A percentile compares a stretch with the other conserved stretches of the same genome.
Conservation (phyloP, 2,329 filamentous ascomycete species). For the Aureobasidium uvarum region DNA sequence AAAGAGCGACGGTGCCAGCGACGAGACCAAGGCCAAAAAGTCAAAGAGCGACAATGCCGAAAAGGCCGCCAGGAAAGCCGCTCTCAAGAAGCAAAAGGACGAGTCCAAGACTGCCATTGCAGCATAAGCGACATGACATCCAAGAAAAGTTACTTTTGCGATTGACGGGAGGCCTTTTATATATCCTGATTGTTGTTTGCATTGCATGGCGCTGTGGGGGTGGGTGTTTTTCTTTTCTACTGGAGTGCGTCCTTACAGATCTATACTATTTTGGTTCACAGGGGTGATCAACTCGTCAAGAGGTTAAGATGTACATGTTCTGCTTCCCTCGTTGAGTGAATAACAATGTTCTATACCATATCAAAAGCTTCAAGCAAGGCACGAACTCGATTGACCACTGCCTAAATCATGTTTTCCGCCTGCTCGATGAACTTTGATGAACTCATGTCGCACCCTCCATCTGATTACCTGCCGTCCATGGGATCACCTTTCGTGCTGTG, state of each 20-base stretch:
- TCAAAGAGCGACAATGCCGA: conserved; percentile 33
- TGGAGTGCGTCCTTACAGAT: neutral
- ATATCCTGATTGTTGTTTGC: conserved; percentile 17
- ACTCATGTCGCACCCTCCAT: neutral
- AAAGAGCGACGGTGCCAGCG: conserved; percentile 30
- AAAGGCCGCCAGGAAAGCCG: conserved; percentile 32
- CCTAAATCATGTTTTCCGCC: neutral
- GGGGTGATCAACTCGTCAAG: neutral
- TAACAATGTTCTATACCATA: neutral
- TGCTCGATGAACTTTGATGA: too few species aligned
- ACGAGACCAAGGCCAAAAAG: conserved; percentile 35
- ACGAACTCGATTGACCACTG: neutral
- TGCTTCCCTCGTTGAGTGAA: neutral
- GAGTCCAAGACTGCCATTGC: conserved; percentile 30
- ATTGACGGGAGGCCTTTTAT: neutral
- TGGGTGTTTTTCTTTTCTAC: conserved; percentile 5
- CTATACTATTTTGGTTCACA: neutral
- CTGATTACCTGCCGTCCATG: neutral
- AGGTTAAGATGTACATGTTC: neutral
- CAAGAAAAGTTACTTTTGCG: conserved; percentile 4
- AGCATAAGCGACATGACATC: conserved; percentile 11
- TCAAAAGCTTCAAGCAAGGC: neutral
- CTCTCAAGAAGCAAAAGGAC: conserved; percentile 31
- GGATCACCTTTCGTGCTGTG: neutral
- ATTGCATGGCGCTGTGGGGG: conserved; percentile 24